Evolutionary conservation across 225 moss, liverwort and hornwort genomes (phyloP).

Genomic region (Ulota crispa): DNA sequence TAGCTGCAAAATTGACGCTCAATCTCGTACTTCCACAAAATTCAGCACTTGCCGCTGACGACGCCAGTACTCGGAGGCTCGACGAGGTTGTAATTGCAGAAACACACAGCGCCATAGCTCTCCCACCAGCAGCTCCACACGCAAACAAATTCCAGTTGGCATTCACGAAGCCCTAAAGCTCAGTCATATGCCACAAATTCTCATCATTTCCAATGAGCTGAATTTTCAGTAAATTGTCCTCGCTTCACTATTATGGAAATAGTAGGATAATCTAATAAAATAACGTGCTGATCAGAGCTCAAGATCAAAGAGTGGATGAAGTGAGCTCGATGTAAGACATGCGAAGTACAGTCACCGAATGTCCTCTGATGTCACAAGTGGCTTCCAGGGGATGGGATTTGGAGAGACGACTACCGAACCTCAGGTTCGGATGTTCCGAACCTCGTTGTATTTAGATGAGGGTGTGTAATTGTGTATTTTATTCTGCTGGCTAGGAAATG

Average conservation of each 20-base stretch:
- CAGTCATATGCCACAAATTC: background rate
- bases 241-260: background rate
- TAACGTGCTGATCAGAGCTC: background rate
- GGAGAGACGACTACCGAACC: background rate
- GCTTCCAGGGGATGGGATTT: background rate
- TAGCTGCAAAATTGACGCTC: slow-evolving; percentile 11
- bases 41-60: slow-evolving; percentile 11
- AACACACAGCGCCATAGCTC: slow-evolving; percentile 46
- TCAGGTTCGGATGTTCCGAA: background rate
- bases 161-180: slow-evolving; percentile 1
- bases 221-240: background rate
- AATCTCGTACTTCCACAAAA: slow-evolving; percentile 19
- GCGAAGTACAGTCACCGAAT: background rate
- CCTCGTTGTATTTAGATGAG: background rate
- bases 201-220: background rate
- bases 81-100: slow-evolving; percentile 36
- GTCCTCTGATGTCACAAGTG: background rate
- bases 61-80: slow-evolving; percentile 13
- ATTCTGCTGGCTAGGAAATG: too few relatives aligned
- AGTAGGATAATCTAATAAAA: background rate
- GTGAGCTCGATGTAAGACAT: background rate
- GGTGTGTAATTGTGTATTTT: background rate
- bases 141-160: background rate
- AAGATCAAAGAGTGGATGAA: background rate
- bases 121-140: background rate